Percentiles rank a stretch among this genome's conserved stretches.
Evolutionary conservation across 441 rosid species (phyloP).

Genomic region (Aleurites moluccanus): DNA sequence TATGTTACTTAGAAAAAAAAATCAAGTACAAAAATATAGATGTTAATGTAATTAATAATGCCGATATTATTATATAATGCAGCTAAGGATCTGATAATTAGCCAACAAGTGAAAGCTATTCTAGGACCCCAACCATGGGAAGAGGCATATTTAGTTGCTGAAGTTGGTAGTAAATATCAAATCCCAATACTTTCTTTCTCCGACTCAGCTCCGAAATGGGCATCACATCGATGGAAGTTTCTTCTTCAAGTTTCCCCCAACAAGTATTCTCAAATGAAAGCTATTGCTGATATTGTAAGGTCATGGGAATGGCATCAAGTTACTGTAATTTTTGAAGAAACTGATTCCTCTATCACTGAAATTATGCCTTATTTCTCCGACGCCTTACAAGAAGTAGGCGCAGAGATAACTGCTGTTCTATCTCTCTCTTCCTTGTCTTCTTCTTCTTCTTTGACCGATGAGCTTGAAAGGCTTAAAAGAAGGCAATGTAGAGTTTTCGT

Average conservation of each 20-base stretch:
- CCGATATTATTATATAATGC: not conserved
- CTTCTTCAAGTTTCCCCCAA: constrained; percentile 28
- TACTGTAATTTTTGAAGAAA: constrained; percentile 24
- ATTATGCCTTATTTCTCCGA: constrained; percentile 18
- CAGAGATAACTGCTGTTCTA: constrained; percentile 7
- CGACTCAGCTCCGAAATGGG: constrained; percentile 29
- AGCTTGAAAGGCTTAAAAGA: constrained; percentile 18
- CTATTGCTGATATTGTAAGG: constrained; percentile 30
- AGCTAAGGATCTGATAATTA: constrained; percentile 27
- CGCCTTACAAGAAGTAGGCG: constrained; percentile 21
- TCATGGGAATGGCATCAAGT: constrained; percentile 31
- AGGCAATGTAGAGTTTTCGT: constrained; percentile 32
- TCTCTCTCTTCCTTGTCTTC: constrained; percentile 18
- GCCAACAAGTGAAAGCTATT: constrained; percentile 21
- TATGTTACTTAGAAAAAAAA: no score
- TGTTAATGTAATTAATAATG: no score
- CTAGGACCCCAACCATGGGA: constrained; percentile 34
- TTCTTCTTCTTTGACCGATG: constrained; percentile 14
- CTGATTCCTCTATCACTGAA: constrained; percentile 10
- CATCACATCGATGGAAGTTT: constrained; percentile 20
- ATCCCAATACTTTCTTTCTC: constrained; percentile 29
- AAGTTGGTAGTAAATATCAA: constrained; percentile 13
- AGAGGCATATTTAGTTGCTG: constrained; percentile 26
- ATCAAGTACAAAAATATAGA: no score
- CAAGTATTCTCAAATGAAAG: constrained; percentile 31